These are phyloP conservation scores for Crithidia brevicula DNA, from an alignment of 208 protist genomes.

Conservation along the genomic window DNA sequence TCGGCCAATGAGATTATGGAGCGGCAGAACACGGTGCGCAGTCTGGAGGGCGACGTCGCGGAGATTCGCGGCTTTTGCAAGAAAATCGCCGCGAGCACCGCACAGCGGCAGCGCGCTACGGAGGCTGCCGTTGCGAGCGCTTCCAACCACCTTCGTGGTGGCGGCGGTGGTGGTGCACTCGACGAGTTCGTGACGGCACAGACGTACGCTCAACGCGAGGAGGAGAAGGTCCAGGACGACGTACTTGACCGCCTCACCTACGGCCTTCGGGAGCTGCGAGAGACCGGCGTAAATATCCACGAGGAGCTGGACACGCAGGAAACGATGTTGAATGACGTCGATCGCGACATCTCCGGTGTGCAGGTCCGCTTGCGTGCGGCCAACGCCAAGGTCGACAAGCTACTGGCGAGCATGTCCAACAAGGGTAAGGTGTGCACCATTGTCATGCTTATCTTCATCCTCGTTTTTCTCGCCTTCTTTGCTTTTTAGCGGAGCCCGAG, in stretches of 20 bases:
- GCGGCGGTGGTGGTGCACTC: background rate
- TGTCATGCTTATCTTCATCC: constrained; percentile 49
- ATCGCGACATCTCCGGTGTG: constrained; percentile 66
- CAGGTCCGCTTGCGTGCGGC: constrained; percentile 68
- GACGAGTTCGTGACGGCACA: constrained; percentile 70
- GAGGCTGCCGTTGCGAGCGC: constrained; percentile 5
- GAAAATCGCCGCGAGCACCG: constrained; percentile 22
- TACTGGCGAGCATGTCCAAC: constrained; percentile 86
- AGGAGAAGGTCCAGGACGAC: constrained; percentile 73
- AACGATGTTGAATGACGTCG: constrained; percentile 63
- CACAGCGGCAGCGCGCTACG: constrained; percentile 10
- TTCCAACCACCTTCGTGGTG: no score
- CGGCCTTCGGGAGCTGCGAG: constrained; percentile 76
- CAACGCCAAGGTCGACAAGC: constrained; percentile 84
- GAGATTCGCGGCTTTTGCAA: constrained; percentile 48
- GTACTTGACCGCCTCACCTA: constrained; percentile 75
- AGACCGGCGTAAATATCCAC: constrained; percentile 82
- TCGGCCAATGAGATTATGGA: constrained; percentile 86
- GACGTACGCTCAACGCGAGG: constrained; percentile 60
- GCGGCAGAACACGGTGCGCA: constrained; percentile 69
- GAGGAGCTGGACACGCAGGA: constrained; percentile 78
- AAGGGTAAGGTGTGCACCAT: constrained; percentile 85
- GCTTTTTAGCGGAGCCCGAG: constrained; percentile 17
- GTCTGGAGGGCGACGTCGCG: constrained; percentile 54
- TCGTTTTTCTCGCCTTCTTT: constrained; percentile 60